Base-by-base conservation (phyloP, 768 basidiomycete genomes). In the Rubroboletus pulcherrimus region DNA sequence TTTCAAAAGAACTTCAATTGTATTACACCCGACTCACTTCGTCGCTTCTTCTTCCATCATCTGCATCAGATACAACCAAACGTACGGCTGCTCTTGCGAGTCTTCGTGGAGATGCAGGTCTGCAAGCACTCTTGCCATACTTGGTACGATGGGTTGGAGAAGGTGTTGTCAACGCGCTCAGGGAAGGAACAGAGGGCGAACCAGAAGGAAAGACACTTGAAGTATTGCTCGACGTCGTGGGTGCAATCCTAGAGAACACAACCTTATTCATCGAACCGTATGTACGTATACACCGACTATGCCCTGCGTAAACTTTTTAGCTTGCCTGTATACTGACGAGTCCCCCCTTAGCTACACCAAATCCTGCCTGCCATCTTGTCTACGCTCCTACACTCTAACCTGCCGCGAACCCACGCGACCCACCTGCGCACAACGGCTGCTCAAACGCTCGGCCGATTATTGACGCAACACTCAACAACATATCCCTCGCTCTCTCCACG, bases 191-290 rank as follows among this genome's bases (percentile, higher is more conserved):
- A 11, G 81, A 86, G 56, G 75, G 74, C 19, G 88, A 90, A 55
- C 74, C 73, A 51, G 85, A 93, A 56, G 86, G 91, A 12, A 77
- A 78, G 56, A 77, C 85, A 7, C 77, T 99, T 2, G 91, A 91
- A 58, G 86, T 93, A 30, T 74, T 93, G 57, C 73, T 98, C 57
- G 91, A 93, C 58, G 91, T 92, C 17, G 84, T 93, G 41, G 80
- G 86, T 55, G 91, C 93, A 2, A 77, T 98, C 14, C 74, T 97
- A 47, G 88, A 90, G 52, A 99, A 98, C 70, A 76, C 80, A 31
- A 89, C 90, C 0, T 76, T 99, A 6, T 98, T 98, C 67, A 84
- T 98, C 24, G 97, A 99, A 71, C 97, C 96, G 42, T 98, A 97
- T 68, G 94, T 97, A 65, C 67, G 91, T 79, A 30, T 24, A 10